Evolutionary conservation across 192 early-diverging fungal species (phyloP), one percentile per base, ranked within the genome.

Genomic region (Coemansia sp.): DNA sequence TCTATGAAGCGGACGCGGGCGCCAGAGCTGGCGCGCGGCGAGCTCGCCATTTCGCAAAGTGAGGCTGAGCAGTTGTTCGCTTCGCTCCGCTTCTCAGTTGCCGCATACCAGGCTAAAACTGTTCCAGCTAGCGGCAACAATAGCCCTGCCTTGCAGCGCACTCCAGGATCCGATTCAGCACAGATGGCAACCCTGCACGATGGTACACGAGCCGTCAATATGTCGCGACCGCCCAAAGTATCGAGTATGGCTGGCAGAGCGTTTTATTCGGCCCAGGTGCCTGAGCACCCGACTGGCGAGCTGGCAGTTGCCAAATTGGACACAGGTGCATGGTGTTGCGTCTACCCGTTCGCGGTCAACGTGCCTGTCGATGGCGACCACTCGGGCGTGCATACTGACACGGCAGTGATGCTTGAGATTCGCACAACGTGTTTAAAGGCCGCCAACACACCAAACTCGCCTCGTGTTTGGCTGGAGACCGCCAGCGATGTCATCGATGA

Each of bases 331-430:
- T 60, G 60, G 53, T 62, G 60, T 50, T 63, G 72, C 22, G 61
- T 67, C 15, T 75, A 68, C 38, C 64, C 60, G 21, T 58, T 67
- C 28, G 4, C 22, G 14, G 53, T 75, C n/a, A 31, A 53, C 5
- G 48, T 48, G 6, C 55, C 71, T 8, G 41, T 15, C 2, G 28
- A 20, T 1, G 26, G 32, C 5, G 60, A 34, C 3, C 14, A 30
- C 4, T 28, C 41, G 22, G 55, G 48, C 10, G 27, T 31, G 46
- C 36, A 58, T 10, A 14, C 40, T 11, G 68, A 59, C 9, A 46
- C 34, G 12, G 60, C 65, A 6, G 25, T 75, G 42, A 41, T 62
- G 53, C 47, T 75, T 40, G 72, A 75, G 45, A 51, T 75, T 10
- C 65, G 57, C 2, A 56, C 65, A 2, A 47, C 57, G 41, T 64